Evolutionary conservation across 148 eudicot genomes (phyloP), one percentile per base, ranked within the genome.

Genomic region (Rhododendron mucronatum): DNA sequence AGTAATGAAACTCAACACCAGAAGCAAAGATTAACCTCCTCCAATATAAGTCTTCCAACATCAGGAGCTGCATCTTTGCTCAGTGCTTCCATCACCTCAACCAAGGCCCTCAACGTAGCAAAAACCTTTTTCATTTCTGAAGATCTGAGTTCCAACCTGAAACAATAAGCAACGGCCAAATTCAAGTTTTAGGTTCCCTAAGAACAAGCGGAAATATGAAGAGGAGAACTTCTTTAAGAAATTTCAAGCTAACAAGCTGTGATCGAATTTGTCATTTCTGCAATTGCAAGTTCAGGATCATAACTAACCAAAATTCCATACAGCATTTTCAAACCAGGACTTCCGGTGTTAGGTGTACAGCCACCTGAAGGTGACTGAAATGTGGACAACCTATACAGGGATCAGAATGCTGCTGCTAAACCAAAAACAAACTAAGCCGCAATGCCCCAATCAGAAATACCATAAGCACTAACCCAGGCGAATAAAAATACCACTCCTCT

Each of bases 31-130:
- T 78, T 80, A 86, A 94, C 99, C 93, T 97, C 99, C 71, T 93
- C 98, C 83, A 44, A 86, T 28, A 97, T 97, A 82, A 85, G 88
- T 88, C 94, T 90, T 85, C 96, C 99, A 80, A 94, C 89, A 85
- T 91, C 94, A 75, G 96, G 95, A 83, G 92, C 91, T 79, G 95
- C 95, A 88, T 95, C 98, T 88, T 90, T 91, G 89, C 96, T 92
- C 61, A 97, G 91, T 73, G 86, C 90, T 88, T 97, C 98, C 98
- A 97, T 94, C 79, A 95, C 99, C 87, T 95, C 99, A 78, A 95
- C 87, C 84, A 97, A 88, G 59, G 98, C 99, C 96, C 96, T 93
- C 91, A 97, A 82, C 26, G 96, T 97, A 57, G 99, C 91, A 89
- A 95, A 91, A 65, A 94, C 94, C 87, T 90, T 95, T 85, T 90